phyloP scores from a whole-genome alignment of 2,329 filamentous ascomycete genomes.

The Fonsecaea monophora region DNA sequence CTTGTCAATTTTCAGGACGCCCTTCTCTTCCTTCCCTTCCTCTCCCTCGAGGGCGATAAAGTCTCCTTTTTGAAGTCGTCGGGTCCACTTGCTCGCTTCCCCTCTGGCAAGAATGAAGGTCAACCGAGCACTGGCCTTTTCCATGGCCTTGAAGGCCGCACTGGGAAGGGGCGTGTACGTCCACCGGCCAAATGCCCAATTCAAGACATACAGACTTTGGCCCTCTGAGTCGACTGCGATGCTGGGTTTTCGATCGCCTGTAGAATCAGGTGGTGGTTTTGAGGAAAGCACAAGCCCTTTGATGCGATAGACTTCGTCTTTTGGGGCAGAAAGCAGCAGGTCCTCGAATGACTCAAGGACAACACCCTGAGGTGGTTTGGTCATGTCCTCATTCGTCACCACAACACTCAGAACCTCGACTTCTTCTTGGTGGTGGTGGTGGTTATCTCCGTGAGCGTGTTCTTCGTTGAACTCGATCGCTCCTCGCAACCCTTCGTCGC shows the following conservation, averaged over 20 bases:
- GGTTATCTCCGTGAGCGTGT: slow-evolving; percentile 52
- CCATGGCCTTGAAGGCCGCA: slow-evolving; percentile 43
- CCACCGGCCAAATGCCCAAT: slow-evolving; percentile 98
- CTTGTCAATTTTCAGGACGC: slow-evolving; percentile 36
- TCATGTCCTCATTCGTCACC: slow-evolving; percentile 51
- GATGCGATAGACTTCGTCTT: slow-evolving; percentile 95
- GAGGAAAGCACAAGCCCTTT: slow-evolving; percentile 68
- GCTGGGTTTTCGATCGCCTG: slow-evolving; percentile 48
- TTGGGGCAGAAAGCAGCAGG: slow-evolving; percentile 74
- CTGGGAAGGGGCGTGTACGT: slow-evolving; percentile 73
- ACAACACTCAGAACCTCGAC: slow-evolving; percentile 91
- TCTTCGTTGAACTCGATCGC: slow-evolving; percentile 42
- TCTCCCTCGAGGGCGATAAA: slow-evolving; percentile 45
- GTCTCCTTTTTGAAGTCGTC: slow-evolving; percentile 52
- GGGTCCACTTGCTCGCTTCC: slow-evolving; percentile 58
- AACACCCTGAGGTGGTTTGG: slow-evolving; percentile 48
- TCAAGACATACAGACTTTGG: slow-evolving; percentile 78
- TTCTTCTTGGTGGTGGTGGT: slow-evolving; percentile 74
- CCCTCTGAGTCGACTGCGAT: slow-evolving; percentile 43
- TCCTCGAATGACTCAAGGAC: slow-evolving; percentile 66
- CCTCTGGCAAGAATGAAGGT: slow-evolving; percentile 57
- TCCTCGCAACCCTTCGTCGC: slow-evolving; percentile 47
- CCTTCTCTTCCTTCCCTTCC: slow-evolving; percentile 31
- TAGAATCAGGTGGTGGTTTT: slow-evolving; percentile 55
- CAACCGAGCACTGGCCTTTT: slow-evolving; percentile 47